Base-by-base conservation (phyloP, 306 rosid genomes). In the Trifolium repens region DNA sequence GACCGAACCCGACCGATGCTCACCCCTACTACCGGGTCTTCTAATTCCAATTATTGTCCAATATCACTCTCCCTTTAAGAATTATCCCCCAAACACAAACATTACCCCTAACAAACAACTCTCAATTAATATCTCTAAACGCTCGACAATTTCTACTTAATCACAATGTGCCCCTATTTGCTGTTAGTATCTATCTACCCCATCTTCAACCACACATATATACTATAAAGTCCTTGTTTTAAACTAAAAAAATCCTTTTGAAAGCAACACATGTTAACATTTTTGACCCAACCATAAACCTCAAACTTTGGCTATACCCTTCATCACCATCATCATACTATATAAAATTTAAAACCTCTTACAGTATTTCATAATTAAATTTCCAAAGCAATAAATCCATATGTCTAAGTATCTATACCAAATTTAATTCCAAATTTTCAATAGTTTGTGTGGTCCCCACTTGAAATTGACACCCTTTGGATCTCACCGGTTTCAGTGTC, bases 281-380 rank as follows among this genome's bases (percentile, higher is more conserved):
- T 74, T 66, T 62, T 82, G 82, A 79, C 78, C 82, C 54, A 81
- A 81, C 84, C 78, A 74, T 52, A 78, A 58, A 42, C 55, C 57
- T 34, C 0, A 5, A 69, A 44, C 47, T 76, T 54, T 76, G 71
- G 73, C n/a, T 35, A 60, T 62, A 58, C 78, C 78, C 81, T 46
- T 47, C n/a, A 9, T 76, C 79, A 77, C 66, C 15, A 57, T 9
- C 47, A 10, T 32, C 35, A 32, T 32, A 32, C 35, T 44, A 10
- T 44, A 10, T 44, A 64, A 71, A 81, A 24, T 46, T 76, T 24
- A 42, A 81, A 71, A 71, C 19, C 24, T 65, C 4, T 63, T 54
- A 61, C 59, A 55, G 78, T 35, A 81, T 71, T 59, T 76, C 66
- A 57, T 71, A 66, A 72, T 77, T 65, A 78, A 74, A 8, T 42